These are phyloP conservation scores for Boletus pseudo-olivaceus DNA, from an alignment of 768 basidiomycete genomes.

Conservation along the genomic window DNA sequence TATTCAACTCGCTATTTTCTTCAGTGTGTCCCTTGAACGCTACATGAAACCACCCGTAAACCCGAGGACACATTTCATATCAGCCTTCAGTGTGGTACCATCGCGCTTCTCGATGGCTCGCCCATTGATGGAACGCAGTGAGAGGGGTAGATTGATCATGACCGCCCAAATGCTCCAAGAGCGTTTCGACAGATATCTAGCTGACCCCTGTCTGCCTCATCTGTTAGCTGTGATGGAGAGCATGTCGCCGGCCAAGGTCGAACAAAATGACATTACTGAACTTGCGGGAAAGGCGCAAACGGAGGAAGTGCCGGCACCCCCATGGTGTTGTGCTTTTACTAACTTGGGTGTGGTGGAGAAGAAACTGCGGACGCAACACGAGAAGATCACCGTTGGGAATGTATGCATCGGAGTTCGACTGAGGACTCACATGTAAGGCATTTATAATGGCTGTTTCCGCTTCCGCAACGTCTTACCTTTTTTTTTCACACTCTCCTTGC, in stretches of 20 bases:
- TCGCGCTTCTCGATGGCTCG: conserved; percentile 16
- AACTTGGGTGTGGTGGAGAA: conserved; percentile 15
- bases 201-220: conserved; percentile 15
- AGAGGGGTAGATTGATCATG: conserved; percentile 10
- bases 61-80: conserved; percentile 18
- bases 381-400: neutral
- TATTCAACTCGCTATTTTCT: too few species aligned
- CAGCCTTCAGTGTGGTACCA: conserved; percentile 13
- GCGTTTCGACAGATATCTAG: conserved; percentile 8
- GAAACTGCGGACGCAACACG: conserved; percentile 4
- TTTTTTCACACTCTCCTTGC: neutral
- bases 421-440: conserved; percentile 7
- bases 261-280: neutral
- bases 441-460: neutral
- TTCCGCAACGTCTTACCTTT: neutral
- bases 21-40: conserved; percentile 17
- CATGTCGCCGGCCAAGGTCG: neutral
- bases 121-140: conserved; percentile 2
- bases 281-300: neutral
- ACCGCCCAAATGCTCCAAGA: conserved; percentile 14
- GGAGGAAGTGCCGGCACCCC: neutral
- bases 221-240: neutral
- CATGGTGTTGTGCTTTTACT: conserved; percentile 12
- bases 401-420: conserved; percentile 11
- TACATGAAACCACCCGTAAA: conserved; percentile 16